Percentiles rank a stretch among this genome's conserved stretches.
Conservation (phyloP, 2,329 filamentous ascomycete genomes). For the Teratosphaeria destructans region DNA sequence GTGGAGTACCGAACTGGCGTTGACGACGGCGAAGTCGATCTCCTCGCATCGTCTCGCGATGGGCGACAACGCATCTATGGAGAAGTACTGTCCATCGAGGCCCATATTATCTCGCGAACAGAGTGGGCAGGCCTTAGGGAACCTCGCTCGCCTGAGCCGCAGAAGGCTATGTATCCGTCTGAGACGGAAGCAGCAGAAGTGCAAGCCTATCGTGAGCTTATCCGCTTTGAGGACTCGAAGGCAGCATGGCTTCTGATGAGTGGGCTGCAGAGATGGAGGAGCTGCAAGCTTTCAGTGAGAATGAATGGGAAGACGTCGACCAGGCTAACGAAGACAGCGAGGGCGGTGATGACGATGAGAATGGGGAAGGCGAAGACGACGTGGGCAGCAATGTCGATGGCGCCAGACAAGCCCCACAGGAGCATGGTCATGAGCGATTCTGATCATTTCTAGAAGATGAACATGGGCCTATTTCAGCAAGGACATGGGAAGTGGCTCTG, state of each 20-base stretch:
- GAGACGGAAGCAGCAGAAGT: not conserved
- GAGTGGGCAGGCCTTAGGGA: too few relatives aligned
- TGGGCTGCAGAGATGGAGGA: not conserved
- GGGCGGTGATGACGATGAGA: not conserved
- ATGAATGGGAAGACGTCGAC: not conserved
- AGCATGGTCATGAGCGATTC: not conserved
- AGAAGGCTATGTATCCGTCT: too few relatives aligned
- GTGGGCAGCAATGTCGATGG: not conserved
- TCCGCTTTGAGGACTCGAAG: not conserved
- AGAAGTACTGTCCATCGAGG: not conserved
- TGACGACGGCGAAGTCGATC: not conserved
- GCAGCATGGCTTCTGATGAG: not conserved
- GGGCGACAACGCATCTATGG: not conserved
- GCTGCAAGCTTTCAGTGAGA: not conserved
- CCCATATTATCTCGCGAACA: not conserved
- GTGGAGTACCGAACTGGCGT: too few relatives aligned
- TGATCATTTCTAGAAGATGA: not conserved
- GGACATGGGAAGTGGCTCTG: not conserved
- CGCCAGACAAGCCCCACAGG: not conserved
- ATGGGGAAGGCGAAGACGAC: not conserved
- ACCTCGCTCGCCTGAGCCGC: too few relatives aligned
- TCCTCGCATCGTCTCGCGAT: not conserved
- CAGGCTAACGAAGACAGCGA: not conserved
- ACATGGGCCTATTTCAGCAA: not conserved
- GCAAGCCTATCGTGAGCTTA: not conserved